These are phyloP conservation scores for Cadophora gregata DNA, from an alignment of 2,329 filamentous ascomycete species.

Conservation along the genomic window DNA sequence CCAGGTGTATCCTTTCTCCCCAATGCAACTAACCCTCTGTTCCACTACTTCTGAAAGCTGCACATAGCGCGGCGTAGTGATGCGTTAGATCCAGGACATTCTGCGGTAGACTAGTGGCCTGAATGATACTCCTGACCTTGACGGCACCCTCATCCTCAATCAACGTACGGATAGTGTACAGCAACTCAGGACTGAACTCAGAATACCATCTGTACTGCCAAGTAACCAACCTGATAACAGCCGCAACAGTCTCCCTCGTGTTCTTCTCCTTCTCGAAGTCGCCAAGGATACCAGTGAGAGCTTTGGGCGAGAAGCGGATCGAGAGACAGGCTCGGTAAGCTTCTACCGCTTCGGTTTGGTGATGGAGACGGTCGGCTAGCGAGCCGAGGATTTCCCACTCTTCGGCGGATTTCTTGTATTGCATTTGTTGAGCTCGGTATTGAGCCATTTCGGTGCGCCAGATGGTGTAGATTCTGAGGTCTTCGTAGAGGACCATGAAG, in stretches of 20 bases:
- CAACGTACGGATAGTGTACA: conserved; percentile 85
- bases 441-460: conserved; percentile 99
- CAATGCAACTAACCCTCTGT: conserved; percentile 41
- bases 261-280: conserved; percentile 80
- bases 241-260: conserved; percentile 79
- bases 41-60: conserved; percentile 92
- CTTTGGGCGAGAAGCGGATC: conserved; percentile 91
- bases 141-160: conserved; percentile 98
- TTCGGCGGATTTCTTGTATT: conserved; percentile 95
- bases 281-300: conserved; percentile 82
- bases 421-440: conserved; percentile 88
- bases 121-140: conserved; percentile 96
- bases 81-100: conserved; percentile 93
- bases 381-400: conserved; percentile 98
- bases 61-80: conserved; percentile 93
- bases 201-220: conserved; percentile 99
- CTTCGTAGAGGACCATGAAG: conserved; percentile 99
- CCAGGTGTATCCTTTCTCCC: neutral
- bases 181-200: conserved; percentile 92
- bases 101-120: conserved; percentile 92
- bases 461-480: conserved; percentile 97
- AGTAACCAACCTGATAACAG: conserved; percentile 89
- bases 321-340: conserved; percentile 88
- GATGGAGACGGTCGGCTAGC: conserved; percentile 89
- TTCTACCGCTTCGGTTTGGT: conserved; percentile 88